Evolutionary conservation across 73 alveolate genomes (phyloP), one percentile per base, ranked within the genome.

Genomic region (Paramecium octaurelia): DNA sequence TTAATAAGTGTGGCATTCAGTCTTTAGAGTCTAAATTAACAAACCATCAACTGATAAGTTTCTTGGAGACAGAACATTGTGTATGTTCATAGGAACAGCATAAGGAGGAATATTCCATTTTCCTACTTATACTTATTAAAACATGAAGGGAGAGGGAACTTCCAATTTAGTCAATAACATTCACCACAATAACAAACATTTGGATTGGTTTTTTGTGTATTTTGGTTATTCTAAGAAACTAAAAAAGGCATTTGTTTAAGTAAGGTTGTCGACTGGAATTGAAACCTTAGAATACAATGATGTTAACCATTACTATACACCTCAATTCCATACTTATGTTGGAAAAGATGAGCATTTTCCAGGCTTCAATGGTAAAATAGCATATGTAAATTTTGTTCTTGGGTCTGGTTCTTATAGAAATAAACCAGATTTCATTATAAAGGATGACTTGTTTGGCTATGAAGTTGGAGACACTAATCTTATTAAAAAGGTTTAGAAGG

Each of bases 81-180:
- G 44, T 9, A 23, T 20, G 34, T 44, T 59, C 6, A 46, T 80
- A 16, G 91, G 91, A 10, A 80, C 91, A 24, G 43, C 46, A 43
- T n/a, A 48, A 44, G 91, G 91, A 42, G 91, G 91, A n/a, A 44
- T 80, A 12, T 24, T 80, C 9, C 87, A 57, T 38, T 42, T 57
- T 35, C 86, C 93, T 24, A 86, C 93, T 86, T 86, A 86, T 38
- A 23, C 93, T 3, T 86, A 86, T 34, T 23, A 24, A 35, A 58
- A 58, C 23, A 86, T 86, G 93, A 86, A 58, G 11, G 93, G 93
- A 58, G 93, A 38, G n/a, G 93, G 93, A 31, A 21, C 31, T 9
- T 14, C 93, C 23, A 86, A 86, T 64, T 86, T 59, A 59, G 84
- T 58, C 12, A 86, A 58, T 20, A 86, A 86, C 12, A 86, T 86